Base-by-base conservation (phyloP, 2,329 filamentous ascomycete genomes). In the Talaromyces sp. region DNA sequence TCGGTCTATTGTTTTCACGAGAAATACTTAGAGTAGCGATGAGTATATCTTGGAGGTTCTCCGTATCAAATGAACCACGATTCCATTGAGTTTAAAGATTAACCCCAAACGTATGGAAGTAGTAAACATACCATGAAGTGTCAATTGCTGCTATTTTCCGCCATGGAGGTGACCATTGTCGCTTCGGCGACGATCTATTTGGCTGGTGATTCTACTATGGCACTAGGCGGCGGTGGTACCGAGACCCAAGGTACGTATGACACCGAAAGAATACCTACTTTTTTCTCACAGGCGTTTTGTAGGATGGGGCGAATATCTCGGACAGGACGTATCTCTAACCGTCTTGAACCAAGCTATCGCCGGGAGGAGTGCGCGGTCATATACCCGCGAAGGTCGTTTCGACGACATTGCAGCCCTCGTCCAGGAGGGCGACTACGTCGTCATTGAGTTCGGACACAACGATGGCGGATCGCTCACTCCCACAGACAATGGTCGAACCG, bases 361-460 rank as follows among this genome's bases (percentile, higher is more conserved):
- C 8, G 89, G 89, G 23, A 85, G 87, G 56, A 87, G 83, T 30
- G 87, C 88, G 1, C 82, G 88, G 54, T 89, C 85, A 27, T 91
- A 82, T 75, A 87, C 83, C 1, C 82, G 85, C 55, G 88, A 91
- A 74, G 85, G 84, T 8, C 85, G 85, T 14, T 91, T 90, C 76
- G 73, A 80, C 16, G 79, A 78, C 0, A 82, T 90, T 58, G 81
- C 83, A 54, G 73, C 79, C 34, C 68, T 78, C 2, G 77, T 89
- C 28, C 66, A 82, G 68, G 61, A 78, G 1, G 86, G 85, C 34
- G 88, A 90, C 72, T 87, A 85, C 72, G 87, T 89, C 1, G 78
- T 90, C 59, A 89, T 90, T 59, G 87, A 90, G 68, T 89, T 90
- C 68, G 88, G 88, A 0, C 88, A 90, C 77, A 91, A 91, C 67